Evolutionary conservation across 73 alveolate genomes (phyloP), one percentile per base, ranked within the genome.

Genomic region (Paramecium pentaurelia): DNA sequence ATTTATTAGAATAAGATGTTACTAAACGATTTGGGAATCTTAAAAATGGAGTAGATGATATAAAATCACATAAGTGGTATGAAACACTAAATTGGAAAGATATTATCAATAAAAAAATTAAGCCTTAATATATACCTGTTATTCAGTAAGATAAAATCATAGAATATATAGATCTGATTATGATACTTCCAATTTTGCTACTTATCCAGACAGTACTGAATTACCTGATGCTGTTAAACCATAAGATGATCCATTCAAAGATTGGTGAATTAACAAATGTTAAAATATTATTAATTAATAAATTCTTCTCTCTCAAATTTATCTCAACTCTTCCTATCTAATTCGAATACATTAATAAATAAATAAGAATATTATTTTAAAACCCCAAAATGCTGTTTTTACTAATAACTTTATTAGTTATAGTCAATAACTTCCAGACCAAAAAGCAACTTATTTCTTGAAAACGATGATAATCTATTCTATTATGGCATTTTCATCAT

Each of bases 131-230:
- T 89, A 92, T 92, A 22, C 99, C 99, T 70, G 64, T 86, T 51
- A 95, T 98, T 28, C 93, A 80, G 91, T 64, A 64, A 32, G 28
- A 4, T 10, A 11, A 18, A 14, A 9, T 80, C 11, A 58, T 8
- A 28, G 16, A 8, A 28, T 30, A 14, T 25, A 25, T 45, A 80
- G 93, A 45, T 94, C 95, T 42, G 96, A 94, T 14, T 96, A 95
- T 34, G 99, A 98, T 92, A 89, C 97, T 38, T 96, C 99, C 20
- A 96, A 96, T 89, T 98, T 95, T 88, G 95, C 97, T 38, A 93
- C 93, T 60, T 98, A 97, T 95, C 99, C 99, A 10, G 99, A 97
- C 75, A 94, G 98, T 32, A 98, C 97, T 42, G 95, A 96, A 36
- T 89, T 86, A 68, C 93, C 98, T 20, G 94, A 94, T 27, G 93